phyloP scores from a whole-genome alignment of 495 filamentous ascomycete genomes.

The Margaritispora aquatica region DNA sequence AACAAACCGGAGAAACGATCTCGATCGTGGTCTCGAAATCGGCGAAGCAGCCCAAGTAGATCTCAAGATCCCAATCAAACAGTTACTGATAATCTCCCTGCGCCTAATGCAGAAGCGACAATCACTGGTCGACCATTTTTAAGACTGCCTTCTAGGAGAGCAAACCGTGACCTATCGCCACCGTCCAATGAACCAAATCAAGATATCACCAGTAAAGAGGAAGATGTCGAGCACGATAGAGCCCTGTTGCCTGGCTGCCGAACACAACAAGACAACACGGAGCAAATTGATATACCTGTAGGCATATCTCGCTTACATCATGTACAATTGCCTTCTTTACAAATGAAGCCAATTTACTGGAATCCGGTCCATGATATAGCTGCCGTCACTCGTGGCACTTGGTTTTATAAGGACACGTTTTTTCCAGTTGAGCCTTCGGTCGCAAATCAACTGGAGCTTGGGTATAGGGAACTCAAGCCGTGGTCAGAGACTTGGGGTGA shows the following conservation, averaged over 20 bases:
- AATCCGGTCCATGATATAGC: constrained; percentile 89
- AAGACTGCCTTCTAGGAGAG: constrained; percentile 24
- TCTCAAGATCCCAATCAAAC: neutral
- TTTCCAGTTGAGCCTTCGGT: constrained; percentile 79
- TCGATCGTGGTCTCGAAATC: neutral
- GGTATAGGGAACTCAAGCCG: constrained; percentile 77
- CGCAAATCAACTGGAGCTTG: constrained; percentile 85
- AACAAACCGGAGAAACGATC: neutral
- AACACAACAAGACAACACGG: constrained; percentile 14
- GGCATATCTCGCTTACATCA: constrained; percentile 69
- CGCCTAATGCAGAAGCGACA: constrained; percentile 18
- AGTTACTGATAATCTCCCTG: neutral
- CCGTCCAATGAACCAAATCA: neutral
- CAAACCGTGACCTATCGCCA: neutral
- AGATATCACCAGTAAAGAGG: neutral
- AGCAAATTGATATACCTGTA: constrained; percentile 56
- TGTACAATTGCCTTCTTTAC: constrained; percentile 46
- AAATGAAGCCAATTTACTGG: constrained; percentile 99
- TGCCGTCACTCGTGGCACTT: constrained; percentile 77
- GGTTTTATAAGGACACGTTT: constrained; percentile 97
- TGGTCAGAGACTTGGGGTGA: constrained; percentile 94
- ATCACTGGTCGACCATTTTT: constrained; percentile 35
- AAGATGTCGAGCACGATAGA: constrained; percentile 11
- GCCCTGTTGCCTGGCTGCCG: constrained; percentile 15
- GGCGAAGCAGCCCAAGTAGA: neutral